Evolutionary conservation across 257 asterid species (phyloP).

Genomic region (Vinca minor): DNA sequence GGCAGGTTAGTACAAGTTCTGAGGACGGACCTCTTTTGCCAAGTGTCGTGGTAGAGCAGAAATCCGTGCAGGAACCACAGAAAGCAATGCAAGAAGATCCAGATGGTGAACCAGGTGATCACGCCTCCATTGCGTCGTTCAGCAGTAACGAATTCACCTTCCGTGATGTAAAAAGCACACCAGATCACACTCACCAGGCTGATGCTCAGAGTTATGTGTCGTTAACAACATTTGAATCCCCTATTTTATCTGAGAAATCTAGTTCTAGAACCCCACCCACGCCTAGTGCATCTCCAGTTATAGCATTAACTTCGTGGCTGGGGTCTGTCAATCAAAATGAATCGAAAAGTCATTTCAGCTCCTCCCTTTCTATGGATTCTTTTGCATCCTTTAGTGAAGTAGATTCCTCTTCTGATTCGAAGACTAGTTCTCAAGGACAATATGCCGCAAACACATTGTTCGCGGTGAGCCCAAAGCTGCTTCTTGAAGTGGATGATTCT

Average conservation of each 20-base stretch:
- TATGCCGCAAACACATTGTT: slow-evolving; percentile 43
- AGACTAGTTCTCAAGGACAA: slow-evolving; percentile 47
- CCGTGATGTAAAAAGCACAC: slow-evolving; percentile 39
- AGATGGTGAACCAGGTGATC: slow-evolving; percentile 53
- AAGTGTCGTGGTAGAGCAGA: slow-evolving; percentile 27
- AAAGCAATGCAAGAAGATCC: slow-evolving; percentile 45
- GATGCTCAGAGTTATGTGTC: slow-evolving; percentile 59
- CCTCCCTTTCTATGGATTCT: slow-evolving; percentile 60
- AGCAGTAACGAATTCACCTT: slow-evolving; percentile 47
- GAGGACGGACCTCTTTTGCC: slow-evolving; percentile 52
- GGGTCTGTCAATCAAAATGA: slow-evolving; percentile 58
- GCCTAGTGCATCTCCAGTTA: slow-evolving; percentile 72
- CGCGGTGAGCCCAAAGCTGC: slow-evolving; percentile 51
- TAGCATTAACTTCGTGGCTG: slow-evolving; percentile 87
- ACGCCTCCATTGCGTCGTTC: slow-evolving; percentile 42
- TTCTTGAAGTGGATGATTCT: slow-evolving; percentile 88
- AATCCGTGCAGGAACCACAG: slow-evolving; percentile 30
- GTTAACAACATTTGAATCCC: slow-evolving; percentile 45
- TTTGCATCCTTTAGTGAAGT: slow-evolving; percentile 45
- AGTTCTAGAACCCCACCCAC: slow-evolving; percentile 40
- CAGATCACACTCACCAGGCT: slow-evolving; percentile 37
- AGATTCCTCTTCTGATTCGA: slow-evolving; percentile 47
- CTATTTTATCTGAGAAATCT: slow-evolving; percentile 65
- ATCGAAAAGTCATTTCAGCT: slow-evolving; percentile 43
- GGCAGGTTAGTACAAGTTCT: slow-evolving; percentile 75